Evolutionary conservation across 148 eudicot genomes (phyloP).

Genomic region (Camellia lanceoleosa): DNA sequence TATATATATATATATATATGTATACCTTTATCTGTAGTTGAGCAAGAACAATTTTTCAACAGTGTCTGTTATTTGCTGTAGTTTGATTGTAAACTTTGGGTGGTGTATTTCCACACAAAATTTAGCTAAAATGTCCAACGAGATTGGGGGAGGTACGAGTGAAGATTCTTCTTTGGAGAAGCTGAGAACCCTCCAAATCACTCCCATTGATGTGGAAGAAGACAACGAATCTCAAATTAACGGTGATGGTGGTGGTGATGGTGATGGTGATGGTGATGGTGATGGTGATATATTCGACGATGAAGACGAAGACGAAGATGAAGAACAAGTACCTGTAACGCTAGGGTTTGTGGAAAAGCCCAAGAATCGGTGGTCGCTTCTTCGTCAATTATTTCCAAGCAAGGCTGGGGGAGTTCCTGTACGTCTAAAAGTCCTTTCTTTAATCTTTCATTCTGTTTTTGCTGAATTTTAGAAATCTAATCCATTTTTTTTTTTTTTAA

Average conservation of each 20-base stretch:
- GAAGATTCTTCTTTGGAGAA: slow-evolving; percentile 41
- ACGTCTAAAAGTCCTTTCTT: slow-evolving; percentile 20
- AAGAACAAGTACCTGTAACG: slow-evolving; percentile 34
- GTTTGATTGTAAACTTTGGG: not conserved
- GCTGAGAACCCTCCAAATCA: slow-evolving; percentile 37
- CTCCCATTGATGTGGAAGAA: slow-evolving; percentile 54
- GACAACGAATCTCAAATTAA: slow-evolving; percentile 26
- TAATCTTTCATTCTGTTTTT: not conserved
- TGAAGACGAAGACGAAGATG: slow-evolving; percentile 40
- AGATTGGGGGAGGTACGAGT: not conserved
- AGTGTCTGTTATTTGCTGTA: not conserved
- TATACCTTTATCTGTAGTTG: not conserved
- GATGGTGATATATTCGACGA: slow-evolving; percentile 12
- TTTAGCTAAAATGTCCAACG: slow-evolving; percentile 12
- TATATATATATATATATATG: no score
- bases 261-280: not conserved
- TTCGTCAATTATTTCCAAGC: slow-evolving; percentile 76
- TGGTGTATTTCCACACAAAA: not conserved
- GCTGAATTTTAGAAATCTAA: not conserved
- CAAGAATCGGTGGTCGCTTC: slow-evolving; percentile 39
- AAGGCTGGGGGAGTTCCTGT: slow-evolving; percentile 93
- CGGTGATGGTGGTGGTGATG: slow-evolving; percentile 7
- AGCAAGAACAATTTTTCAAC: not conserved
- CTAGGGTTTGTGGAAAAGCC: slow-evolving; percentile 77
- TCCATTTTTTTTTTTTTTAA: not conserved